Evolutionary conservation across 2,329 filamentous ascomycete genomes (phyloP).

Genomic region (Colletotrichum magnum): DNA sequence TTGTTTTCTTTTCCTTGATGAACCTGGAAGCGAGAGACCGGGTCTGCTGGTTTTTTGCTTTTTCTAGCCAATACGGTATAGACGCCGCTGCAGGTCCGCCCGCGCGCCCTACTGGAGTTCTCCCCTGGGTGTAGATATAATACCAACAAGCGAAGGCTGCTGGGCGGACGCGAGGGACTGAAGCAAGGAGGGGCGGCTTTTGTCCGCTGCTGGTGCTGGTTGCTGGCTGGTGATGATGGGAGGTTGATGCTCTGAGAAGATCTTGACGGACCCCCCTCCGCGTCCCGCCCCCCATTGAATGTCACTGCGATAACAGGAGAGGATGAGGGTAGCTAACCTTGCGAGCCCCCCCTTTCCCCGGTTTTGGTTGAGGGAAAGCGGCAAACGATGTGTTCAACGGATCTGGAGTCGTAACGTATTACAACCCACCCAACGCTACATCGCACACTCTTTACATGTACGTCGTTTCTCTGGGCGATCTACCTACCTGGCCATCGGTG

Average conservation of each 20-base stretch:
- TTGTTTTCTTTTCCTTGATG: background rate
- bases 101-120: background rate
- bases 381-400: too few species aligned
- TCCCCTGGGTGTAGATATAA: too few species aligned
- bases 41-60: slow-evolving; percentile 21
- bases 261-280: background rate
- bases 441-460: too few species aligned
- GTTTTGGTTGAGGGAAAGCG: background rate
- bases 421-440: too few species aligned
- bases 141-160: too few species aligned
- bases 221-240: background rate
- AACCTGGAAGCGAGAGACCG: too few species aligned
- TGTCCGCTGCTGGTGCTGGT: background rate
- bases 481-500: too few species aligned
- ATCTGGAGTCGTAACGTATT: too few species aligned
- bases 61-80: slow-evolving; percentile 15
- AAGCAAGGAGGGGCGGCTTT: background rate
- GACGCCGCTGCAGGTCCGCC: slow-evolving; percentile 22
- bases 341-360: background rate
- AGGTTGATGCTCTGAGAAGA: background rate
- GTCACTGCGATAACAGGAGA: background rate
- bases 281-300: background rate
- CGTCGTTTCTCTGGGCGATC: too few species aligned
- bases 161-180: too few species aligned
- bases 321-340: background rate